A percentile compares a stretch with the other conserved stretches of the same genome.
These are phyloP conservation scores for Royoungia palumana DNA, from an alignment of 768 basidiomycete genomes.

Conservation along the genomic window DNA sequence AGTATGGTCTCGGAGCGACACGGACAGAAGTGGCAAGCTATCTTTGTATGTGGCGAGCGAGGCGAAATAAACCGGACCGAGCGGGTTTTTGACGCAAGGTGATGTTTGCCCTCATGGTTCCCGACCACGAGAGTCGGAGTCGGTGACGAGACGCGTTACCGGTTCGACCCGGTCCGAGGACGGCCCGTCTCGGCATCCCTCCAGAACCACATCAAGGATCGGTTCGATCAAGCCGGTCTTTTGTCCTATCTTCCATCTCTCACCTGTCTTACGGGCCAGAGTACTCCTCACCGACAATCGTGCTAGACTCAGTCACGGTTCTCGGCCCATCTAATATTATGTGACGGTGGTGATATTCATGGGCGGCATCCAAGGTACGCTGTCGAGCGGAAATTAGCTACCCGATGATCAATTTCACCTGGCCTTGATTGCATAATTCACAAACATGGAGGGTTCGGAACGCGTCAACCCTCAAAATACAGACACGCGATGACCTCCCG, in stretches of 20 bases:
- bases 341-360: neutral
- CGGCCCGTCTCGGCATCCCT: neutral
- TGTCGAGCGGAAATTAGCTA: constrained; percentile 2
- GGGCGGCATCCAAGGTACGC: neutral
- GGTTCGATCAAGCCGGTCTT: too few relatives aligned
- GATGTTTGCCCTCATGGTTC: neutral
- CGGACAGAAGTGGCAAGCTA: too few relatives aligned
- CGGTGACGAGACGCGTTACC: neutral
- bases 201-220: too few relatives aligned
- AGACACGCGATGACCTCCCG: too few relatives aligned
- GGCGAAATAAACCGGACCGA: too few relatives aligned
- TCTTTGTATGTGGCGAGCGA: too few relatives aligned
- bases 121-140: too few relatives aligned
- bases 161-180: neutral
- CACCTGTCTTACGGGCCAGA: neutral
- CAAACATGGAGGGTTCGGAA: neutral
- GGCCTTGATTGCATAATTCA: neutral
- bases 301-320: neutral
- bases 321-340: neutral
- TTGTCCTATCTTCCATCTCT: neutral
- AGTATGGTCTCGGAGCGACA: too few relatives aligned
- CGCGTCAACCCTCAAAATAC: neutral
- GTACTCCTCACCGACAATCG: neutral
- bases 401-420: too few relatives aligned
- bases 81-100: neutral